Base-by-base conservation (phyloP, 2,329 filamentous ascomycete species). In the Ceratocystis variospora region DNA sequence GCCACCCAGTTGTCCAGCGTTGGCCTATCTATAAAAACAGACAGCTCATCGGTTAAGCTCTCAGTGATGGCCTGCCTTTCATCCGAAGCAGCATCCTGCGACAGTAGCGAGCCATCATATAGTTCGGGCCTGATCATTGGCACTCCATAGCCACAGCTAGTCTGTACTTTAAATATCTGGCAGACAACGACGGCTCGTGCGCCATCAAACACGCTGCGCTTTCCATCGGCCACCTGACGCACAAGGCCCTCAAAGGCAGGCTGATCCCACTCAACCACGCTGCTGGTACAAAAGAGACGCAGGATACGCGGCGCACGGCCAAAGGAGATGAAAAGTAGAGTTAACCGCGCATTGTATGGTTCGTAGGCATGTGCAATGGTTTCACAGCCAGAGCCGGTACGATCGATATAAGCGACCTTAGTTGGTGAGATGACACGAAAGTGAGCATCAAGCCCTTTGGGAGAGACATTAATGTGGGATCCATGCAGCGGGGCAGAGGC, bases 331-430 rank as follows among this genome's bases (percentile, higher is more conserved):
- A 91, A 90, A 80, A 90, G 85, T 72, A 92, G 76, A 5, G 87
- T 90, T 19, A 88, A 80, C 17, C 89, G 82, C 37, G 85, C 87
- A 71, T 92, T 92, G 50, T 53, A 62, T 8, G 66, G 66, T 72
- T 93, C 88, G 72, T 89, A 86, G 10, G 89, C 75, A 71, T 92
- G 88, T 3, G 83, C 79, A 68, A 92, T 86, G 2, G 88, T 92
- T 76, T 93, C 89, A 71, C 81, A 85, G 28, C 88, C 88, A 41
- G 85, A 88, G 37, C 88, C 89, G 1, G 86, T 90, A 68, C 85
- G 82, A 72, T 92, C 88, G 66, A 90, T 79, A 72, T 91, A 92
- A 31, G 83, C 86, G 67, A 87, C 81, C n/a, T 78, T 77, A 68
- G 80, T 86, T 37, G 81, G 78, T 7, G 76, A 75, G 64, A 88